These are phyloP conservation scores for Lentinula detonsa DNA, from an alignment of 768 basidiomycete species.

Conservation along the genomic window DNA sequence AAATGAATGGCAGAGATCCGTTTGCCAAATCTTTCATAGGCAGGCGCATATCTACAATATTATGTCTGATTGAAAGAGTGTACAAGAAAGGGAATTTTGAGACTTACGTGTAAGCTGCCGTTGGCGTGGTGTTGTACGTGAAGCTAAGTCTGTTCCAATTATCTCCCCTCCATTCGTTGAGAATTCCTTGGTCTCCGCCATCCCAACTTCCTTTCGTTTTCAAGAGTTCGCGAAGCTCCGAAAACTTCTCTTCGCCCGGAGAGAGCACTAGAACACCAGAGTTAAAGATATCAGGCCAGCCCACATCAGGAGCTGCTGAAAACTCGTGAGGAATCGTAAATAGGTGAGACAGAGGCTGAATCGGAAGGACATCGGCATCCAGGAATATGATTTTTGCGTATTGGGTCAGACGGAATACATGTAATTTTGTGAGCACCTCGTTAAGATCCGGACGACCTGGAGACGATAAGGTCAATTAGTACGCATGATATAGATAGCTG, in stretches of 20 bases:
- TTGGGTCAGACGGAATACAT: slow-evolving; percentile 87
- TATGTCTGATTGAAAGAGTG: slow-evolving; percentile 18
- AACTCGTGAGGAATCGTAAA: slow-evolving; percentile 80
- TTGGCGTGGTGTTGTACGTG: slow-evolving; percentile 97
- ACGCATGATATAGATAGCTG: background rate
- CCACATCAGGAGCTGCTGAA: slow-evolving; percentile 92
- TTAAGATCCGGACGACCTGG: slow-evolving; percentile 91
- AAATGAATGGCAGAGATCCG: slow-evolving; percentile 87
- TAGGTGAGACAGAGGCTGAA: slow-evolving; percentile 88
- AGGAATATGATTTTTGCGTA: slow-evolving; percentile 86
- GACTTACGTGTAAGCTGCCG: slow-evolving; percentile 91
- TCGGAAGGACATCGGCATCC: slow-evolving; percentile 87
- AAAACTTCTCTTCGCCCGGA: slow-evolving; percentile 81
- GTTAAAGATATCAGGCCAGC: slow-evolving; percentile 99
- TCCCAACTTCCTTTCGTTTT: slow-evolving; percentile 87
- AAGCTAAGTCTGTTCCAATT: slow-evolving; percentile 95
- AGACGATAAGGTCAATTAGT: slow-evolving; percentile 10
- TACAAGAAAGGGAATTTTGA: slow-evolving; percentile 11
- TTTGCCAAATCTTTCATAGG: slow-evolving; percentile 89
- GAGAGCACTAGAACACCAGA: slow-evolving; percentile 89
- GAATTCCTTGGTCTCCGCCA: slow-evolving; percentile 96
- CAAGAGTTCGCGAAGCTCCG: slow-evolving; percentile 62
- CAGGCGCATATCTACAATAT: slow-evolving; percentile 80
- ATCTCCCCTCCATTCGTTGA: slow-evolving; percentile 89
- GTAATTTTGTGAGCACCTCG: slow-evolving; percentile 93